These are phyloP conservation scores for Seminavis robusta DNA, from an alignment of 108 stramenopile genomes.

Conservation along the genomic window DNA sequence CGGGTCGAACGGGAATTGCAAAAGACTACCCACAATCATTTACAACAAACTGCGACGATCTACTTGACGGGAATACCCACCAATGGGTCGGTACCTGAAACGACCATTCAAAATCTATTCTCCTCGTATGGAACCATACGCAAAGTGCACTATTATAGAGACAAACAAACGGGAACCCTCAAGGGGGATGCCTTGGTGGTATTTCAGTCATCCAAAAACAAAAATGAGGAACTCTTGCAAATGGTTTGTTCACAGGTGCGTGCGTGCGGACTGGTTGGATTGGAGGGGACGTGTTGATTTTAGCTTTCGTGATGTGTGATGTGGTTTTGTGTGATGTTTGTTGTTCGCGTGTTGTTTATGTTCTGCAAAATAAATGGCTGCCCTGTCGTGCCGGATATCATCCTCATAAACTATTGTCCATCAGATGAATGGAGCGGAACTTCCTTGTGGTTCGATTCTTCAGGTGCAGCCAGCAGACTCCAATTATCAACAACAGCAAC, in stretches of 20 bases:
- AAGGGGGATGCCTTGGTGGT: conserved; percentile 81
- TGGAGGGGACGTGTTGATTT: not conserved
- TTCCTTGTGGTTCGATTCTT: conserved; percentile 41
- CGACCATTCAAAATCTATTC: conserved; percentile 51
- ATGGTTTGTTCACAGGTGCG: conserved; percentile 76
- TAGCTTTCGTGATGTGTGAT: not conserved
- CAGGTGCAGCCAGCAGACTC: conserved; percentile 46
- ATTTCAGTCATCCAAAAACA: conserved; percentile 29
- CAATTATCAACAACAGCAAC: conserved; percentile 24
- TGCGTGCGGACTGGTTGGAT: not conserved
- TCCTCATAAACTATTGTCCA: not conserved
- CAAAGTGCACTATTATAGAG: conserved; percentile 62
- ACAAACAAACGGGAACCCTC: conserved; percentile 44
- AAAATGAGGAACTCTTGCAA: conserved; percentile 29
- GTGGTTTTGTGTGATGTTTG: not conserved
- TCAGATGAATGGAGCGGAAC: conserved; percentile 61
- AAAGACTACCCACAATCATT: conserved; percentile 17
- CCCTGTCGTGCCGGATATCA: too few species aligned
- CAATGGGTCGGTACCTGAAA: conserved; percentile 53
- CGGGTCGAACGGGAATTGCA: conserved; percentile 30
- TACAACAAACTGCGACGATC: conserved; percentile 17
- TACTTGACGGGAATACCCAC: conserved; percentile 73
- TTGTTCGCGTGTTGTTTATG: not conserved
- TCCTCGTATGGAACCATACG: conserved; percentile 49
- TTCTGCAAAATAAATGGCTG: too few species aligned